Evolutionary conservation across 1,139 yeast species (phyloP).

Genomic region (Yamadazyma kanchanaburiensis): DNA sequence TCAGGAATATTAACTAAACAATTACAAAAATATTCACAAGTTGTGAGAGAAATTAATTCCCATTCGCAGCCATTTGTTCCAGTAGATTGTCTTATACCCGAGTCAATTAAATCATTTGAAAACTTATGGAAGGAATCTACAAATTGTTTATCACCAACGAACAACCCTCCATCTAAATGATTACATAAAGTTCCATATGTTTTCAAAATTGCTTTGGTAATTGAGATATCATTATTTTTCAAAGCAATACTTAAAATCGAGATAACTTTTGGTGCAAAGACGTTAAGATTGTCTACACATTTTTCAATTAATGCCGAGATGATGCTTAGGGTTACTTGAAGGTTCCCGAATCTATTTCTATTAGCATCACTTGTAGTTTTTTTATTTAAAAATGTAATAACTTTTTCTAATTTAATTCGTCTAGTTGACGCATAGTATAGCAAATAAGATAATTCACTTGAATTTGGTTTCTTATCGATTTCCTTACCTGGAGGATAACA

Average conservation of each 20-base stretch:
- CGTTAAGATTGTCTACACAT: conserved; percentile 80
- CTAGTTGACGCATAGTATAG: conserved; percentile 91
- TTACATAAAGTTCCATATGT: conserved; percentile 62
- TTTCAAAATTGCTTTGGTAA: conserved; percentile 48
- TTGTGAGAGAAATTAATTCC: conserved; percentile 44
- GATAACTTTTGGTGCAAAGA: conserved; percentile 66
- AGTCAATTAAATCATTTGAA: conserved; percentile 30
- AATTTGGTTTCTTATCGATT: conserved; percentile 83
- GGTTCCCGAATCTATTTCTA: conserved; percentile 68
- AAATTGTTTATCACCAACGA: conserved; percentile 68
- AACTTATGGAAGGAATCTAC: conserved; percentile 48
- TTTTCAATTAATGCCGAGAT: conserved; percentile 65
- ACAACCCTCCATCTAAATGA: conserved; percentile 63
- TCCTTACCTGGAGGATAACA: conserved; percentile 92
- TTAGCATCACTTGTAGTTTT: conserved; percentile 63
- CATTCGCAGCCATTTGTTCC: conserved; percentile 45
- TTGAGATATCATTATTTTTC: conserved; percentile 49
- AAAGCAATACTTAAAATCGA: conserved; percentile 45
- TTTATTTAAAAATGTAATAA: conserved; percentile 63
- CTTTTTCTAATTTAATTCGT: conserved; percentile 83
- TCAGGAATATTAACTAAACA: conserved; percentile 43
- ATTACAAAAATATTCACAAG: conserved; percentile 40
- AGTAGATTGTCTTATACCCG: conserved; percentile 16
- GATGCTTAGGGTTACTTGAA: conserved; percentile 77
- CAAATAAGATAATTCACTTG: conserved; percentile 85